Evolutionary conservation across 129 eudicot species (phyloP).

Genomic region (Ambrosia trifida): DNA sequence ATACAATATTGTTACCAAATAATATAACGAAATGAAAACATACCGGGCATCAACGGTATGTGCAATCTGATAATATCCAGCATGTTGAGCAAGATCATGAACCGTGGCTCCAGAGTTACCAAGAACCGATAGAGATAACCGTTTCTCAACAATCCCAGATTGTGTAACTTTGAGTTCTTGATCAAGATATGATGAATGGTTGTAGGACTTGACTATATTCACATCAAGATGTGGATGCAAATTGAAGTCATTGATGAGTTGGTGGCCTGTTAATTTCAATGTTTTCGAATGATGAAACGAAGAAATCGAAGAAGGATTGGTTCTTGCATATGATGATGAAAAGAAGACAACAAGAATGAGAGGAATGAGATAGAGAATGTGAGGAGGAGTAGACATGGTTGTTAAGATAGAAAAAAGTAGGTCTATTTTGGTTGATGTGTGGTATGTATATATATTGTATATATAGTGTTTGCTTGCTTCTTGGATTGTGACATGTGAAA

Average conservation of each 20-base stretch:
- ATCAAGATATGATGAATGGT: conserved; percentile 13
- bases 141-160: conserved; percentile 54
- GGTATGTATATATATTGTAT: conserved; percentile 34
- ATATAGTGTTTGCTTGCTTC: conserved; percentile 30
- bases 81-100: conserved; percentile 79
- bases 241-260: conserved; percentile 59
- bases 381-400: conserved; percentile 46
- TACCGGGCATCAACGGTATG: conserved; percentile 80
- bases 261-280: conserved; percentile 42
- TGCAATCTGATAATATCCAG: conserved; percentile 73
- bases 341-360: conserved; percentile 30
- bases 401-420: conserved; percentile 29
- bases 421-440: conserved; percentile 24
- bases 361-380: conserved; percentile 34
- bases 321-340: conserved; percentile 28
- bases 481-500: conserved; percentile 12
- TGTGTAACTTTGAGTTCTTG: conserved; percentile 25
- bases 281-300: conserved; percentile 33
- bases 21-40: background rate
- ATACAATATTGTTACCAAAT: conserved; percentile 16
- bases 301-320: conserved; percentile 14
- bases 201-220: conserved; percentile 35
- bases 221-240: conserved; percentile 62
- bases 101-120: conserved; percentile 53
- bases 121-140: conserved; percentile 40